phyloP scores from a whole-genome alignment of 257 asterid genomes.

The Misopates orontium region DNA sequence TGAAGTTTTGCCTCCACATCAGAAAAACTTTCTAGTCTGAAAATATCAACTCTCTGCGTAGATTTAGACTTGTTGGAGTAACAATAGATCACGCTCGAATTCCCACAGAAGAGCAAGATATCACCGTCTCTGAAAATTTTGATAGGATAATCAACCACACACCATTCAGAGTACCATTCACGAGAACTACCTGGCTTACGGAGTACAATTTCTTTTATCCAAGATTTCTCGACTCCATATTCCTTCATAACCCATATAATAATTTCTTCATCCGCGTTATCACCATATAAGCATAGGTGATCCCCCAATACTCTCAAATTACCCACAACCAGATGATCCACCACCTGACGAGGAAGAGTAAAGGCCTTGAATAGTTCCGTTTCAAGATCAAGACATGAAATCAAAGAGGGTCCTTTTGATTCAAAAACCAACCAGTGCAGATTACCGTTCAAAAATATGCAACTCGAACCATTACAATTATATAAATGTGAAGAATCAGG shows the following conservation, averaged over 20 bases:
- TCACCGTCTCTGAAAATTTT: constrained; percentile 38
- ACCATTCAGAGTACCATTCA: too few relatives aligned
- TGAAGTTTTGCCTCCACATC: too few relatives aligned
- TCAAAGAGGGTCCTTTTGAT: constrained; percentile 29
- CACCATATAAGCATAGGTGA: constrained; percentile 34
- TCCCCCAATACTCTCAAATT: constrained; percentile 26
- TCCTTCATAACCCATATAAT: constrained; percentile 51
- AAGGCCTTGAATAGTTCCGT: constrained; percentile 25
- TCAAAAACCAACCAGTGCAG: too few relatives aligned
- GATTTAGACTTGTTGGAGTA: constrained; percentile 27
- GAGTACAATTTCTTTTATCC: constrained; percentile 39
- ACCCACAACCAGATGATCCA: too few relatives aligned
- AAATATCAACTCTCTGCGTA: background rate
- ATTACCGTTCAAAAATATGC: constrained; percentile 30
- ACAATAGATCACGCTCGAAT: constrained; percentile 28
- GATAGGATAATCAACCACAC: constrained; percentile 19
- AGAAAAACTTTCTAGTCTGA: background rate
- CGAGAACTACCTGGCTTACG: background rate
- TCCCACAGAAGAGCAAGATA: constrained; percentile 39
- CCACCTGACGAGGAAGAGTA: constrained; percentile 14
- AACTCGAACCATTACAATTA: constrained; percentile 3
- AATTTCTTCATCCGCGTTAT: constrained; percentile 35
- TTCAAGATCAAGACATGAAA: constrained; percentile 44
- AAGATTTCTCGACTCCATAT: constrained; percentile 37
- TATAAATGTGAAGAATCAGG: background rate